phyloP scores from a whole-genome alignment of 2,329 filamentous ascomycete species.

The Neofusicoccum laricinum region DNA sequence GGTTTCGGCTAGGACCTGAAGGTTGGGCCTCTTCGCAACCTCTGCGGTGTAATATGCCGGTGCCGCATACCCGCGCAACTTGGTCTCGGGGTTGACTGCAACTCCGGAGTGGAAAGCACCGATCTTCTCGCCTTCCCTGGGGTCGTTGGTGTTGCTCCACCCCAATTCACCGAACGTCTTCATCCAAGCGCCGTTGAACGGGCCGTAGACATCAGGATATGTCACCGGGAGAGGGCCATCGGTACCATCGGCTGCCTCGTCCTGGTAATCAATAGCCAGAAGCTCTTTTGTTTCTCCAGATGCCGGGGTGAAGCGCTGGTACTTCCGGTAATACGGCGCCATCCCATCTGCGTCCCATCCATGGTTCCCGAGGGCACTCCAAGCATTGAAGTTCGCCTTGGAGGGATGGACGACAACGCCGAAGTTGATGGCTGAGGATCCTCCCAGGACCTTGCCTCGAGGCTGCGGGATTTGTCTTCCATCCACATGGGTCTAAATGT shows the following conservation, averaged over 20 bases:
- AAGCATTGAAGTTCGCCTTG: conserved; percentile 7
- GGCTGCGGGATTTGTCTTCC: conserved; percentile 11
- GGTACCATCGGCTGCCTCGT: conserved; percentile 14
- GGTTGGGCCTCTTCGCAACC: conserved; percentile 18
- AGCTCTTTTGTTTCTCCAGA: conserved; percentile 21
- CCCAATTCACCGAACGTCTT: conserved; percentile 17
- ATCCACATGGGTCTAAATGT: not conserved
- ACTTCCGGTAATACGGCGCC: conserved; percentile 1
- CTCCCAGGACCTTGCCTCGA: conserved; percentile 5
- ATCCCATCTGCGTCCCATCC: conserved; percentile 24
- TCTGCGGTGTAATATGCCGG: conserved; percentile 22
- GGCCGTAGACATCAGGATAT: conserved; percentile 11
- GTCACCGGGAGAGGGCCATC: conserved; percentile 16
- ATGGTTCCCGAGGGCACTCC: conserved; percentile 25
- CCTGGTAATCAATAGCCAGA: conserved; percentile 19
- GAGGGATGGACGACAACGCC: not conserved
- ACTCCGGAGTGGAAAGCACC: conserved; percentile 16
- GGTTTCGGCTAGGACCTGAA: conserved; percentile 22
- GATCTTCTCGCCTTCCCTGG: conserved; percentile 16
- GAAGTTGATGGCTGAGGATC: conserved; percentile 34
- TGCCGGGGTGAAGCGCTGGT: not conserved
- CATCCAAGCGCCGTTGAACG: conserved; percentile 21
- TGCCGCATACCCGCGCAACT: conserved; percentile 19
- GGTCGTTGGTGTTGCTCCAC: conserved; percentile 15
- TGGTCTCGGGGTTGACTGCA: conserved; percentile 15